Base-by-base conservation (phyloP, 768 basidiomycete species). In the Kwoniella shandongensis region DNA sequence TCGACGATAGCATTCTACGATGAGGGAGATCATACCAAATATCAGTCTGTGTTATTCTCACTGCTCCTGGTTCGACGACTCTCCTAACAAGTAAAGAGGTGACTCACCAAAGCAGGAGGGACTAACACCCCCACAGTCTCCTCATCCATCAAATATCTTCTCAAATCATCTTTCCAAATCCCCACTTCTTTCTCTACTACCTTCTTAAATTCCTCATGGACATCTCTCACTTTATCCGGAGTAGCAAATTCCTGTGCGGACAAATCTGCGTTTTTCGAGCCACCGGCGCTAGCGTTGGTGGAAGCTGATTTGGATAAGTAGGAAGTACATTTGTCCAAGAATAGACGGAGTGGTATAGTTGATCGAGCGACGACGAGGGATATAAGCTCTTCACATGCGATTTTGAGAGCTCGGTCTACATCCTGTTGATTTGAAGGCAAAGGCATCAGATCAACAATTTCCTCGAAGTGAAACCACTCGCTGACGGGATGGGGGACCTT, bases 301-400 rank as follows among this genome's bases (percentile, higher is more conserved):
- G 41, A 20, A n/a, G 23, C n/a, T 23, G 44, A 44, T 53, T 26
- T 46, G 8, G 69, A 47, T 36, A 79, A 71, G 65, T 75, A 79
- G 0, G 76, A 66, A 5, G 76, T 76, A 41, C 84, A 81, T 40
- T 80, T 80, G 25, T 84, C 82, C 1, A 85, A 77, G 85, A 89
- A 93, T 18, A 79, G 69, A 29, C 80, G 83, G 17, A 92, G 74
- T 0, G 87, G 82, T 3, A 79, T 78, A 39, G 84, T 84, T 23
- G 88, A 81, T 0, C 80, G 74, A 36, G 80, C 77, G 7, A 85
- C 81, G 59, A 85, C 86, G 13, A 82, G 76, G 2, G 80, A 76
- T 55, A 98, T 94, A 35, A 91, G 82, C 38, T 85, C 84, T 78
- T 94, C 91, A 77, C 93, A 98, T 0, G 85, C 86, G 17, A 80